Evolutionary conservation across 2,329 filamentous ascomycete genomes (phyloP), one percentile per base, ranked within the genome.

Genomic region (Ophiosphaerella korrae): DNA sequence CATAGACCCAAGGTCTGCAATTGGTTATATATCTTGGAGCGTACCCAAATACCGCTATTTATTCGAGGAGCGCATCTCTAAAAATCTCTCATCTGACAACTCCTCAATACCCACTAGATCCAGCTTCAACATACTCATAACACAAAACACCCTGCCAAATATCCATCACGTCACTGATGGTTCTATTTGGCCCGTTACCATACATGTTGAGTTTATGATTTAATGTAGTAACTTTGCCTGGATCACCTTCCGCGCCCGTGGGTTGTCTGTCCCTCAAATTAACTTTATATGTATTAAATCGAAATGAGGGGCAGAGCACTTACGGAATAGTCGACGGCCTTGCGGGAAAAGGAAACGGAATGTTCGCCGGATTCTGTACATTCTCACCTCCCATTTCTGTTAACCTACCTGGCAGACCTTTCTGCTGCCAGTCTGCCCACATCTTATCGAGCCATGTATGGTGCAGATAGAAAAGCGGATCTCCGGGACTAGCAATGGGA

Each of bases 11-110:
- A 66, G 48, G 55, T 75, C 4, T 53, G 62, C 32, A 71, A 77
- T 49, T 75, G 70, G 68, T 52, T 77, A 1, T 77, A 77, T 55
- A 62, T 76, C 1, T 50, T 77, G 31, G 64, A 67, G 37, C 55
- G 74, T 42, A 76, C 74, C 26, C 55, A 70, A n/a, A 53, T 62
- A 3, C 53, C 60, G n/a, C 42, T 70, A 3, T 57, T 52, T 39
- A 14, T 60, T 24, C 42, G 55, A 21, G 52, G 57, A 37, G 52
- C 42, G 21, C 52, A 56, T 24, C 34, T 55, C 16, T 57, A 46
- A 18, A 18, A 5, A 26, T 13, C 29, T 8, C 11, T 42, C 14
- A 12, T 9, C 8, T 21, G 13, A 14, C 12, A 29, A 14, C 33
- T 16, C 7, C 16, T 39, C 21, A 39, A 11, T 39, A 39, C 12